These are phyloP conservation scores for Aspergillus neoniger DNA, from an alignment of 2,329 filamentous ascomycete species.

Conservation along the genomic window DNA sequence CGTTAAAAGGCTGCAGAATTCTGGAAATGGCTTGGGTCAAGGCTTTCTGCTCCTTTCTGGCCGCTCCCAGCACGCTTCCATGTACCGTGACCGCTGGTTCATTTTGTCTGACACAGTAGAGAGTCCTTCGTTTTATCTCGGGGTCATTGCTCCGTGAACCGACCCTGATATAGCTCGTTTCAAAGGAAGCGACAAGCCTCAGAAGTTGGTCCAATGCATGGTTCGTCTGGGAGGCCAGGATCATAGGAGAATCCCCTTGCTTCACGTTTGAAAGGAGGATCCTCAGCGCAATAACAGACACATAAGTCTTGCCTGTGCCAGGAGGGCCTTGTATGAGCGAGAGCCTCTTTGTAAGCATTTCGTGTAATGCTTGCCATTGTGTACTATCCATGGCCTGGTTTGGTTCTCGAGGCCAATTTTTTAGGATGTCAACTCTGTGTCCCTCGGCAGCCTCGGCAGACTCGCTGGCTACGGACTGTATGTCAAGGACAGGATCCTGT, in stretches of 20 bases:
- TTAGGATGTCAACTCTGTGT: slow-evolving; percentile 56
- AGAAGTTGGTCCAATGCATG: slow-evolving; percentile 86
- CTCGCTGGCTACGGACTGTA: slow-evolving; percentile 47
- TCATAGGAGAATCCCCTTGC: slow-evolving; percentile 64
- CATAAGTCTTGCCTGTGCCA: slow-evolving; percentile 77
- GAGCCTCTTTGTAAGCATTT: slow-evolving; percentile 70
- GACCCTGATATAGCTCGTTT: slow-evolving; percentile 64
- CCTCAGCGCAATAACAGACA: slow-evolving; percentile 71
- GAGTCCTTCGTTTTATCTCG: slow-evolving; percentile 64
- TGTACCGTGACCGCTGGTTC: slow-evolving; percentile 35
- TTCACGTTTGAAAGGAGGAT: slow-evolving; percentile 63
- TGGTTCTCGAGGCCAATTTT: slow-evolving; percentile 53
- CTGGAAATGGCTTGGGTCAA: slow-evolving; percentile 45
- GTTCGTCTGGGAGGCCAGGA: slow-evolving; percentile 85
- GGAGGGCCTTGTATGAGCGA: slow-evolving; percentile 84
- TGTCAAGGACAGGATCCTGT: slow-evolving; percentile 51
- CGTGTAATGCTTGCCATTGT: slow-evolving; percentile 67
- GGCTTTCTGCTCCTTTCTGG: slow-evolving; percentile 46
- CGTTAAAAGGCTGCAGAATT: slow-evolving; percentile 47
- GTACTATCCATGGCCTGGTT: slow-evolving; percentile 64
- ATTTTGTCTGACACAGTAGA: slow-evolving; percentile 61
- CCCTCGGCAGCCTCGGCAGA: slow-evolving; percentile 29
- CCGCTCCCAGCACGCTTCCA: slow-evolving; percentile 44
- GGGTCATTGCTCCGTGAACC: slow-evolving; percentile 70
- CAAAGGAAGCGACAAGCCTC: slow-evolving; percentile 62